Base-by-base conservation (phyloP, 2,329 filamentous ascomycete genomes). In the Aspergillus flavus region DNA sequence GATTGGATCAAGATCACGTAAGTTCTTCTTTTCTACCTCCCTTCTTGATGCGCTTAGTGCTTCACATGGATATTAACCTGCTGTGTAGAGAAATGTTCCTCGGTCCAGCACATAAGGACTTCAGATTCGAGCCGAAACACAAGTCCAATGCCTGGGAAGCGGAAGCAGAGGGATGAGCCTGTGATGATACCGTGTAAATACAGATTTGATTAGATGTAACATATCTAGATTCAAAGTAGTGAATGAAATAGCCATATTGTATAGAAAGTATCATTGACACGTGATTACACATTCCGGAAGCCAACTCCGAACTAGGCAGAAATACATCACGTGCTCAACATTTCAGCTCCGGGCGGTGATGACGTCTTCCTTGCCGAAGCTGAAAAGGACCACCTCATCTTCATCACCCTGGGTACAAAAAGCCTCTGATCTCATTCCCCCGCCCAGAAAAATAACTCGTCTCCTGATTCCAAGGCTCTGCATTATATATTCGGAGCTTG, bases 1-100 rank as follows among this genome's bases (percentile, higher is more conserved):
- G 95, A 99, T 78, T 99, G 95, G 95, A 93, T 99, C 77, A 98
- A 97, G 83, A 96, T 99, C 73, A 96, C 90, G 93, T 95, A 86
- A 77, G 88, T 84, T 64, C 58, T 41, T 41, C 39, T 41, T 41
- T 41, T n/a, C 16, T 41, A 6, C 39, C 39, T 61, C 23, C 63
- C 55, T 62, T 64, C 59, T 66, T 55, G n/a, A 7, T 58, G 34
- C 57, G 21, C 46, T 11, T 60, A 59, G 43, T 61, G 72, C 21
- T 12, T 54, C 63, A 26, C 36, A 55, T 30, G 14, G 23, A 48
- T 63, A 12, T 61, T 64, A 43, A 69, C 66, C 52, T 65, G 19
- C 21, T 39, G 45, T 58, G 58, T 64, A 97, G 94, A 77, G 95
- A 99, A 77, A 98, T 99, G 93, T 99, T 96, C 83, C 85, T 99